Conservation (phyloP, 306 rosid genomes). For the Lupinus albus region DNA sequence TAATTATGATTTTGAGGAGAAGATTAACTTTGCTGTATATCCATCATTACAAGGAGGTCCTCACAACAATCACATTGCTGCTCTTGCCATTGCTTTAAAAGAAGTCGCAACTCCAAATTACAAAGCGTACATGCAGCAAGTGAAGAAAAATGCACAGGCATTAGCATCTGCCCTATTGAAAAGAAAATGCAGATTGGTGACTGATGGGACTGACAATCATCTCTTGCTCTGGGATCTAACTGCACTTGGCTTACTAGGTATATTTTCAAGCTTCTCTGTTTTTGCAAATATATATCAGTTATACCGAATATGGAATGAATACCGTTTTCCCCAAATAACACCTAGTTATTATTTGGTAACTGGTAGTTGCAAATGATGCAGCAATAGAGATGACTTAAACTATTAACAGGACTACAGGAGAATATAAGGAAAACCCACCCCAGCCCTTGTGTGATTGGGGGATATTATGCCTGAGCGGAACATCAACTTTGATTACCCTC, state of each 20-base stretch:
- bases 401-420: too few relatives aligned
- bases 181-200: conserved; percentile 84
- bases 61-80: conserved; percentile 83
- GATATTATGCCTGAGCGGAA: not conserved
- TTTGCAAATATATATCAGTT: not conserved
- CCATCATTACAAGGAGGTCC: conserved; percentile 92
- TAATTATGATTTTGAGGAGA: conserved; percentile 73
- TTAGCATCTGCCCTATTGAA: conserved; percentile 71
- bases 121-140: conserved; percentile 74
- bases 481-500: not conserved
- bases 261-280: not conserved
- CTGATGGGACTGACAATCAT: conserved; percentile 89
- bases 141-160: conserved; percentile 85
- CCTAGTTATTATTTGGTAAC: conserved; percentile 1
- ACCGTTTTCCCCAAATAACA: not conserved
- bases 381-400: not conserved
- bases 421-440: not conserved
- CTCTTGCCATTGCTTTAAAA: conserved; percentile 80
- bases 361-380: not conserved
- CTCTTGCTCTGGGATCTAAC: conserved; percentile 87
- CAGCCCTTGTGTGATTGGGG: not conserved
- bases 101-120: conserved; percentile 81
- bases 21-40: conserved; percentile 76
- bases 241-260: conserved; percentile 73
- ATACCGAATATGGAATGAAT: conserved; percentile 4